A percentile compares a stretch with the other conserved stretches of the same genome.
These are phyloP conservation scores for Amylostereum chailletii DNA, from an alignment of 1,284 basidiomycete species.

Conservation along the genomic window DNA sequence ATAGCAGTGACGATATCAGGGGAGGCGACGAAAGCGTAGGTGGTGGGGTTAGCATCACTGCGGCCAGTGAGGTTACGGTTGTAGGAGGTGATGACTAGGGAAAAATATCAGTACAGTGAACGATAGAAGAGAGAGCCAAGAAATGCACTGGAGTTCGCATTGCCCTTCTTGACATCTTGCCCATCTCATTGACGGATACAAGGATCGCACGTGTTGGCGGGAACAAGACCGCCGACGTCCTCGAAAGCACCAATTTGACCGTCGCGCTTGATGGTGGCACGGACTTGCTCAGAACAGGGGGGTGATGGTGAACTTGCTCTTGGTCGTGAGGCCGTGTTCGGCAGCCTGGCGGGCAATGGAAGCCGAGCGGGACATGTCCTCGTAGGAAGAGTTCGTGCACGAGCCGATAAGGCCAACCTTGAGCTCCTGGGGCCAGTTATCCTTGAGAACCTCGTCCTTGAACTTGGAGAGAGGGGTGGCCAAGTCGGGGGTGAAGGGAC, in stretches of 20 bases:
- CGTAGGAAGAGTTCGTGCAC: constrained; percentile 99
- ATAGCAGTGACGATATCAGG: constrained; percentile 98
- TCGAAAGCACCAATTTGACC: constrained; percentile 89
- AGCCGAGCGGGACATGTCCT: constrained; percentile 98
- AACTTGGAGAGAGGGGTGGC: constrained; percentile 97
- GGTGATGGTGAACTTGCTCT: constrained; percentile 96
- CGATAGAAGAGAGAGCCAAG: neutral
- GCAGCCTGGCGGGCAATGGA: constrained; percentile 88
- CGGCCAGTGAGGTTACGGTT: constrained; percentile 99
- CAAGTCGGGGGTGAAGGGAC: constrained; percentile 95
- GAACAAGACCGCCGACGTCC: constrained; percentile 82
- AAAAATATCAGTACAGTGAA: constrained; percentile 3
- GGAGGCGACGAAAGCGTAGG: constrained; percentile 97
- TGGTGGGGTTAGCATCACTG: constrained; percentile 99
- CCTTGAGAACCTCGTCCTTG: constrained; percentile 86
- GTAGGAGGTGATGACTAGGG: constrained; percentile 91
- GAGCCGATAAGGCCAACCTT: constrained; percentile 98
- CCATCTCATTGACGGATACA: constrained; percentile 99
- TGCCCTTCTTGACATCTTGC: constrained; percentile 93
- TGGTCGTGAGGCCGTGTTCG: constrained; percentile 79
- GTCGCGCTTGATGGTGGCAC: constrained; percentile 95
- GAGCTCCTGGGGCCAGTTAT: constrained; percentile 94
- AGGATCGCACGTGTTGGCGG: constrained; percentile 98
- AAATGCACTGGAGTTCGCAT: constrained; percentile 77
- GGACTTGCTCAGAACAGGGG: constrained; percentile 98